Percentiles rank a stretch among this genome's conserved stretches.
Evolutionary conservation across 345 rosid species (phyloP).

Genomic region (Acer negundo): DNA sequence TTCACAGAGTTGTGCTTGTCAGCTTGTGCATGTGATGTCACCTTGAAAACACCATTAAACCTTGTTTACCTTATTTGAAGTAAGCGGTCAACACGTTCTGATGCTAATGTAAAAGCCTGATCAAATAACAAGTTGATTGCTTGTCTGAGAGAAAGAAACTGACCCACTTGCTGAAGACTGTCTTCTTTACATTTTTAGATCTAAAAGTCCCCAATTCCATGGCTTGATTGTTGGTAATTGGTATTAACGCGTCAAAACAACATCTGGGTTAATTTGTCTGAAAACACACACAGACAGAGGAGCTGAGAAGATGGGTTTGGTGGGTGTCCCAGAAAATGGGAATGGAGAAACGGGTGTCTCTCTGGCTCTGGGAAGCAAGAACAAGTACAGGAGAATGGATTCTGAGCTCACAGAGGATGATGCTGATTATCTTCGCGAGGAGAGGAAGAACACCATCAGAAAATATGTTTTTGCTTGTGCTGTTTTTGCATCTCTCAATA

Average conservation of each 20-base stretch:
- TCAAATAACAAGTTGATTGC: constrained; percentile 11
- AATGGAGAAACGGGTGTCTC: constrained; percentile 40
- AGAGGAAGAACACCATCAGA: constrained; percentile 41
- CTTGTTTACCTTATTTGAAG: constrained; percentile 4
- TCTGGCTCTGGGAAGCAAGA: constrained; percentile 59
- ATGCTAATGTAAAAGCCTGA: constrained; percentile 11
- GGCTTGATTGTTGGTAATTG: not conserved
- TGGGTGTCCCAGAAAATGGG: constrained; percentile 61
- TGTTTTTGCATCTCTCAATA: constrained; percentile 81
- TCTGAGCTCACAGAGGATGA: constrained; percentile 37
- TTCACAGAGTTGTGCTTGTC: not conserved
- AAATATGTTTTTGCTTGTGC: constrained; percentile 79
- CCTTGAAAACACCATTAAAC: constrained; percentile 32
- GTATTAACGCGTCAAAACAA: not conserved
- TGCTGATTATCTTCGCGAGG: constrained; percentile 38
- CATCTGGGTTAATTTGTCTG: constrained; percentile 19
- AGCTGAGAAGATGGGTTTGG: constrained; percentile 39
- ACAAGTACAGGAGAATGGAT: constrained; percentile 80
- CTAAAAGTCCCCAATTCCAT: constrained; percentile 5
- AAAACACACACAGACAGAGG: not conserved
- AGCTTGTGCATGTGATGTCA: not conserved
- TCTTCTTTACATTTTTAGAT: constrained; percentile 16
- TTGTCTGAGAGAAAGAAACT: not conserved
- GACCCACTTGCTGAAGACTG: constrained; percentile 13
- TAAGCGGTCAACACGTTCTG: constrained; percentile 5